Conservation (phyloP, 352 stramenopile genomes). For the Pythium diclinum region DNA sequence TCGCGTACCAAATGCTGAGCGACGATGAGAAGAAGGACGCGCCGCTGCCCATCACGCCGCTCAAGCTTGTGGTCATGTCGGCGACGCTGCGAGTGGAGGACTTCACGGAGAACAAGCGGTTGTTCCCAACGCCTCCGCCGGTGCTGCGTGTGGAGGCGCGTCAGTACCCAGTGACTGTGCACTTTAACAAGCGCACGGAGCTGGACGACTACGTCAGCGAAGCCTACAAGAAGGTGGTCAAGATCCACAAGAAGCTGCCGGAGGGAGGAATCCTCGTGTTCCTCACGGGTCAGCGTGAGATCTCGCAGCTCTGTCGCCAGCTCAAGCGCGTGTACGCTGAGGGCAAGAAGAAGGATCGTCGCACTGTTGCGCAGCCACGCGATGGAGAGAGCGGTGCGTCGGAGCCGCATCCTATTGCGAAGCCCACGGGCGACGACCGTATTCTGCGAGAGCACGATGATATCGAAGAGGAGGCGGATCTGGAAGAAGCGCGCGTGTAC, state of each 20-base stretch:
- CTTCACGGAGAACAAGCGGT: conserved; percentile 61
- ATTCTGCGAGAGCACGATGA: conserved; percentile 87
- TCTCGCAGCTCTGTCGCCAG: conserved; percentile 87
- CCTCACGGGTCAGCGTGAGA: conserved; percentile 94
- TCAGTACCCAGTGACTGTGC: conserved; percentile 96
- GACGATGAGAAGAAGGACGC: conserved; percentile 39
- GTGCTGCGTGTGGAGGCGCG: conserved; percentile 94
- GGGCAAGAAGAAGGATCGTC: conserved; percentile 38
- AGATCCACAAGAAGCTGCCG: conserved; percentile 91
- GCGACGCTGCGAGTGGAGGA: conserved; percentile 96
- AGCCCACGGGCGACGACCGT: conserved; percentile 30
- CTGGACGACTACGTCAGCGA: conserved; percentile 96
- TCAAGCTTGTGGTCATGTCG: conserved; percentile 96
- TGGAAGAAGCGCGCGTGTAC: conserved; percentile 74
- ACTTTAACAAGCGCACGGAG: conserved; percentile 98
- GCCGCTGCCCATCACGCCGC: conserved; percentile 60
- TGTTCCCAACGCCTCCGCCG: conserved; percentile 62
- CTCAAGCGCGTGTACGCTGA: conserved; percentile 52
- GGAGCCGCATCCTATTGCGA: background rate
- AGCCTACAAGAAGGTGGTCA: conserved; percentile 94
- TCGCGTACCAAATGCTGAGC: conserved; percentile 44
- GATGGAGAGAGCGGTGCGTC: conserved; percentile 10
- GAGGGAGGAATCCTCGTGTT: conserved; percentile 94
- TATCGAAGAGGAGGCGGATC: conserved; percentile 90
- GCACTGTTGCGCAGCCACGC: conserved; percentile 19